Evolutionary conservation across 352 stramenopile species (phyloP).

Genomic region (Phytopythium litorale): DNA sequence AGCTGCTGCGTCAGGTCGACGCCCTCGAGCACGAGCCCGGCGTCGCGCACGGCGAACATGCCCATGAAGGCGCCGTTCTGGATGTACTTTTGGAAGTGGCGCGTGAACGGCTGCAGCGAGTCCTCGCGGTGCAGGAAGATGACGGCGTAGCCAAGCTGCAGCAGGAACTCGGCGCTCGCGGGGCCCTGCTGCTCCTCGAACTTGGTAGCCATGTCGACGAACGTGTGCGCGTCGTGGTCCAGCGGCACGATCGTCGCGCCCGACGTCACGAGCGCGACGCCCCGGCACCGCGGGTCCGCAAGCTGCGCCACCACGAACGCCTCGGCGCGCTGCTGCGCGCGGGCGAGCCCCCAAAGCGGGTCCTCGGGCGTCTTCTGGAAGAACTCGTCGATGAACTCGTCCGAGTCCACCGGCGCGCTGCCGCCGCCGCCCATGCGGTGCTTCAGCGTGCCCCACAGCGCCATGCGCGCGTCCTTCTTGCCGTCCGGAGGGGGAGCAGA

Average conservation of each 20-base stretch:
- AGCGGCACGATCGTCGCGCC: conserved; percentile 78
- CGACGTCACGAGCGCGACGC: conserved; percentile 79
- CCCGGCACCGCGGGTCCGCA: conserved; percentile 39
- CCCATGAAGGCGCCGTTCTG: conserved; percentile 78
- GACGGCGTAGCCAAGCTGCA: conserved; percentile 76
- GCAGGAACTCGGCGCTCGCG: conserved; percentile 73
- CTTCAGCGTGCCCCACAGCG: conserved; percentile 76
- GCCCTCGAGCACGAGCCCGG: conserved; percentile 61
- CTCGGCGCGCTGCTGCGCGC: conserved; percentile 33
- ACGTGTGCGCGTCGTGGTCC: conserved; percentile 54
- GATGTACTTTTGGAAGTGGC: conserved; percentile 83
- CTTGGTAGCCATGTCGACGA: conserved; percentile 69
- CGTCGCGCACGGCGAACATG: conserved; percentile 64
- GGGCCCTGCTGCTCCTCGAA: conserved; percentile 75
- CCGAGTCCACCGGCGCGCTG: conserved; percentile 51
- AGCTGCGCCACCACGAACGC: conserved; percentile 61
- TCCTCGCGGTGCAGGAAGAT: conserved; percentile 79
- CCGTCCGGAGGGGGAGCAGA: conserved; percentile 12
- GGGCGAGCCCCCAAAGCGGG: conserved; percentile 44
- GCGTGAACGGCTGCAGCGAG: conserved; percentile 78
- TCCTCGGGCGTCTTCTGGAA: conserved; percentile 75
- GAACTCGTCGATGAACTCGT: conserved; percentile 75
- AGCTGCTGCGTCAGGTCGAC: conserved; percentile 57
- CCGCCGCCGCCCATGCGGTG: conserved; percentile 61
- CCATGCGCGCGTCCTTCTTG: conserved; percentile 30